Evolutionary conservation across 139 green algal species (phyloP).

Genomic region (Zygnema cylindricum): DNA sequence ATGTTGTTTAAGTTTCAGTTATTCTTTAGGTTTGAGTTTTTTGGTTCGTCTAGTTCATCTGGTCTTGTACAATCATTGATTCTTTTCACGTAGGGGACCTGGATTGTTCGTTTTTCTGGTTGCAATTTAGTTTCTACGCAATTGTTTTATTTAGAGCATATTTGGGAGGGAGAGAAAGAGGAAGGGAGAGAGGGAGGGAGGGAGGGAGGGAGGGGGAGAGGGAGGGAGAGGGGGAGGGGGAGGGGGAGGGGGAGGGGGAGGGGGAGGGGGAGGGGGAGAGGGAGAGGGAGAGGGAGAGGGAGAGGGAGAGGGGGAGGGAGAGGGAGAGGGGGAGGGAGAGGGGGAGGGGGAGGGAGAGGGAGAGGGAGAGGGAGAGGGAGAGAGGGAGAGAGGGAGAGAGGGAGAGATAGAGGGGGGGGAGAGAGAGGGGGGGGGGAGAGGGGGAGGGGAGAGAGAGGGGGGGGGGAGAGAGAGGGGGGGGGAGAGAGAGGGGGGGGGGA

Average conservation of each 20-base stretch:
- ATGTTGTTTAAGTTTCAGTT: too few species aligned
- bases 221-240: neutral
- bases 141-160: too few species aligned
- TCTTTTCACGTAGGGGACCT: too few species aligned
- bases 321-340: neutral
- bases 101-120: too few species aligned
- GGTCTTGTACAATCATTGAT: too few species aligned
- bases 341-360: neutral
- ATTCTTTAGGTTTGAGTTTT: too few species aligned
- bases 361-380: neutral
- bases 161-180: neutral
- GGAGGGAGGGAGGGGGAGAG: neutral
- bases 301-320: conserved; percentile 4
- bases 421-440: neutral
- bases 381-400: neutral
- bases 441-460: neutral
- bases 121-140: too few species aligned
- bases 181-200: neutral
- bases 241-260: neutral
- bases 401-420: neutral
- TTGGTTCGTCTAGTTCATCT: too few species aligned
- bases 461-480: neutral
- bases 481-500: conserved; percentile 4
- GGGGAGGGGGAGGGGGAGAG: too few species aligned
- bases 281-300: neutral